These are phyloP conservation scores for Perilla frutescens DNA, from an alignment of 257 asterid genomes.

Conservation along the genomic window DNA sequence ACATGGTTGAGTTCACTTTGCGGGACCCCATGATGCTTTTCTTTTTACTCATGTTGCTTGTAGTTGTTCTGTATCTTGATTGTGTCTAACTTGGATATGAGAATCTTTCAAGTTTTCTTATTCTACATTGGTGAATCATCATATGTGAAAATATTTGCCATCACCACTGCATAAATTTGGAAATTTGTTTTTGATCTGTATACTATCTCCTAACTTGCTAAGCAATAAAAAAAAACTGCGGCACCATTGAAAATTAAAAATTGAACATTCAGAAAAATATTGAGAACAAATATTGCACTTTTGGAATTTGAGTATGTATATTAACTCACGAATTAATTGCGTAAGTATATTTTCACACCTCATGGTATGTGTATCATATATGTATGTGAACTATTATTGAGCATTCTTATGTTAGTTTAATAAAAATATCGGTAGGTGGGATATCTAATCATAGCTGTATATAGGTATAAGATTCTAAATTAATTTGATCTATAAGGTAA, in stretches of 20 bases:
- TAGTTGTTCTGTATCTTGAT: too few species aligned
- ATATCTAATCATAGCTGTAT: not conserved
- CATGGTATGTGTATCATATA: not conserved
- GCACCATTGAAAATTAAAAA: too few species aligned
- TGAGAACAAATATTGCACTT: not conserved
- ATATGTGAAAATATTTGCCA: not conserved
- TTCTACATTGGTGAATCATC: too few species aligned
- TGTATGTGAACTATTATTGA: not conserved
- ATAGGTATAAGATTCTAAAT: not conserved
- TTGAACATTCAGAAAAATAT: too few species aligned
- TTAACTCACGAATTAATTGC: not conserved
- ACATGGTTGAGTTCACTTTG: not conserved
- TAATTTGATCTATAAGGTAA: not conserved
- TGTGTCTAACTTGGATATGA: too few species aligned
- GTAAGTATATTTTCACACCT: not conserved
- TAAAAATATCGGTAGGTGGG: not conserved
- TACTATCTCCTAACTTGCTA: too few species aligned
- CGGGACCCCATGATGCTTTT: not conserved
- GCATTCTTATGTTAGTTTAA: not conserved
- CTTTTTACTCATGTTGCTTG: constrained; percentile 3
- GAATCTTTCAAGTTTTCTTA: too few species aligned
- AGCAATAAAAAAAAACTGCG: too few species aligned
- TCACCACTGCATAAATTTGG: too few species aligned
- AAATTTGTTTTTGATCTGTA: too few species aligned
- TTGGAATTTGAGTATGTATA: not conserved